Base-by-base conservation (phyloP, 495 filamentous ascomycete species). In the Neurospora hispaniola region DNA sequence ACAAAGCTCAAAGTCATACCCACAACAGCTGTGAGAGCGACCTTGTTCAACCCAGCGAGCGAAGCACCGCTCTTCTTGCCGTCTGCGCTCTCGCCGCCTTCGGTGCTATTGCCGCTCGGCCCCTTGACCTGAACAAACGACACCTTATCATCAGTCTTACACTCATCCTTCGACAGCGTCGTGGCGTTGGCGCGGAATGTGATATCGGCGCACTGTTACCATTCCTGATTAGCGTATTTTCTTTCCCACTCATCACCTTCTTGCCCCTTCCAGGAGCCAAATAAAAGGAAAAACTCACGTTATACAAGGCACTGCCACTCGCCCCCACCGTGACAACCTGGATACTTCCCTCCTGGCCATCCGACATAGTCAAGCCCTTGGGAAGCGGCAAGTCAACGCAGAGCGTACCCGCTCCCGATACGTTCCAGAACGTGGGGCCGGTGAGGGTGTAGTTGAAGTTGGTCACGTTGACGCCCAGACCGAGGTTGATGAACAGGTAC, bases 401-500 rank as follows among this genome's bases (percentile, higher is more conserved):
- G 72, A 90, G 85, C 9, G 82, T 86, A 43, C 90, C 90, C 18
- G 84, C 86, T 68, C 88, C 89, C 2, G 89, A 90, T 73, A 84
- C 84, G 80, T 91, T 92, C 76, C 87, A 81, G 72, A 86, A 77
- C 20, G 78, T 71, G 11, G 78, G 74, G 14, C 54, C 54, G 20
- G 86, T 85, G 31, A 91, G 83, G 31, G 85, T 83, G 78, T 89
- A 85, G 79, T 90, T 90, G 82, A 90, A 89, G 77, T 82, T 82
- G 71, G 87, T 84, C 38, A 84, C 84, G 75, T 84, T 82, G 10
- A 72, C 71, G 44, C 89, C 88, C 42, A 91, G 73, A n/a, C 87
- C 90, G 27, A 91, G 80, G 80, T 91, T 91, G 76, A 91, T 78
- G 78, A 85, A 90, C 42, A 89, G 79, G 74, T 89, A 88, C 14